These are phyloP conservation scores for Terana coerulea DNA, from an alignment of 768 basidiomycete species.

Conservation along the genomic window DNA sequence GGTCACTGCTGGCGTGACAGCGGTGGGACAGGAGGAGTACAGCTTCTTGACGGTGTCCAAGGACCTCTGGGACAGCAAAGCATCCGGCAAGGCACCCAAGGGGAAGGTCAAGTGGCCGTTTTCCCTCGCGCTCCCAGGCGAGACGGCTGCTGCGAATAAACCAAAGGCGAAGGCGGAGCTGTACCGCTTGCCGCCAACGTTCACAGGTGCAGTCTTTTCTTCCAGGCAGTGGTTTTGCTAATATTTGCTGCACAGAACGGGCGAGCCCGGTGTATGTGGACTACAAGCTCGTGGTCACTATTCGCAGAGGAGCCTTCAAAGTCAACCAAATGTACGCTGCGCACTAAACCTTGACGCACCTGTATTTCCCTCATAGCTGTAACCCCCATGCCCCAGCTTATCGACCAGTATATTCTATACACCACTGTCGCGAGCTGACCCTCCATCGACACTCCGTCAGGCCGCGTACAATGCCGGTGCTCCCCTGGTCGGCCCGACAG, in stretches of 20 bases:
- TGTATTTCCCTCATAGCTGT: not conserved
- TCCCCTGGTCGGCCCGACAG: conserved; percentile 34
- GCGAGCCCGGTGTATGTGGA: conserved; percentile 55
- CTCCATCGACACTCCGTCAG: conserved; percentile 33
- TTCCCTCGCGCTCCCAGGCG: conserved; percentile 40
- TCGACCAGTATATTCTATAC: conserved; percentile 30
- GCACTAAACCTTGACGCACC: not conserved
- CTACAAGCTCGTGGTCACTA: conserved; percentile 47
- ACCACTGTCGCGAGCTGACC: conserved; percentile 30
- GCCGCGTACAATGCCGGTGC: conserved; percentile 33
- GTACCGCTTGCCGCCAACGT: conserved; percentile 48
- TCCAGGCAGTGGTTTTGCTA: not conserved
- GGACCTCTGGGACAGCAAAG: conserved; percentile 38
- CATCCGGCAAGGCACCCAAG: conserved; percentile 32
- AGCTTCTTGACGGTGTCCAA: conserved; percentile 42
- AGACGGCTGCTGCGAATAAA: conserved; percentile 35
- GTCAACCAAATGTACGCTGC: conserved; percentile 45
- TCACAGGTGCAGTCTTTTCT: too few relatives aligned
- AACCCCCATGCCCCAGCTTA: conserved; percentile 23
- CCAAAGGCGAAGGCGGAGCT: conserved; percentile 30
- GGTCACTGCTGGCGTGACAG: conserved; percentile 46
- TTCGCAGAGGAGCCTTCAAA: conserved; percentile 45
- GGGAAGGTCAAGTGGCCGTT: conserved; percentile 50
- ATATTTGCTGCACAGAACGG: conserved; percentile 47
- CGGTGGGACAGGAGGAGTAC: conserved; percentile 53